Conservation (phyloP, 345 rosid genomes). For the Microcos paniculata region DNA sequence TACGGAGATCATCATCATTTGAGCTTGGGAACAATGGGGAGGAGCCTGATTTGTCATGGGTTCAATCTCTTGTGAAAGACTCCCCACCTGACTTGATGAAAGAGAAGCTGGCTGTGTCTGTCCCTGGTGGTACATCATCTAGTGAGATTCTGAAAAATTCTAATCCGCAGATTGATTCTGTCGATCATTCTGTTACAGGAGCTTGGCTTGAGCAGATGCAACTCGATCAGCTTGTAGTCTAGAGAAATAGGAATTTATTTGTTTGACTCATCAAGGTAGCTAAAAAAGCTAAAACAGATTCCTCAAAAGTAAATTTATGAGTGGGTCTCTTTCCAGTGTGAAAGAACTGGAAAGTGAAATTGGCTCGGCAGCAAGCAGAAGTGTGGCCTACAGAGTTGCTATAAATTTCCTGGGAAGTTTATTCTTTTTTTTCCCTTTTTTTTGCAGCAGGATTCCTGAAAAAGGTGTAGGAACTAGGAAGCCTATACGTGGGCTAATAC, state of each 20-base stretch:
- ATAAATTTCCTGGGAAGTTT: slow-evolving; percentile 7
- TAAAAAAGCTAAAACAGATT: neutral
- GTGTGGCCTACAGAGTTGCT: neutral
- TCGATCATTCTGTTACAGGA: slow-evolving; percentile 30
- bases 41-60: slow-evolving; percentile 57
- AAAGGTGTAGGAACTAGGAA: slow-evolving; percentile 10
- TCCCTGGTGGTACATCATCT: slow-evolving; percentile 18
- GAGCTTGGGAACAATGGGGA: slow-evolving; percentile 32
- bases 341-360: neutral
- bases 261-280: slow-evolving; percentile 8
- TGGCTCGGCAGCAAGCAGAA: neutral
- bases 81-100: slow-evolving; percentile 45
- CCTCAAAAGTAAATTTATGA: slow-evolving; percentile 17
- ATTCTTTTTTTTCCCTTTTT: slow-evolving; percentile 9
- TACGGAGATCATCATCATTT: slow-evolving; percentile 38
- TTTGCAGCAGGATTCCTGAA: slow-evolving; percentile 6
- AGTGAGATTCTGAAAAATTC: slow-evolving; percentile 27
- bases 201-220: slow-evolving; percentile 52
- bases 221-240: slow-evolving; percentile 42
- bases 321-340: slow-evolving; percentile 3
- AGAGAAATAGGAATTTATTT: slow-evolving; percentile 15
- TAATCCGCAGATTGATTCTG: slow-evolving; percentile 29
- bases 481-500: slow-evolving; percentile 11
- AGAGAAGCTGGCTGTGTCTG: slow-evolving; percentile 25
- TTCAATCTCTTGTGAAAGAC: slow-evolving; percentile 55